A percentile compares a stretch with the other conserved stretches of the same genome.
These are phyloP conservation scores for Nakazawaea anatomiae DNA, from an alignment of 805 yeast species.

Conservation along the genomic window DNA sequence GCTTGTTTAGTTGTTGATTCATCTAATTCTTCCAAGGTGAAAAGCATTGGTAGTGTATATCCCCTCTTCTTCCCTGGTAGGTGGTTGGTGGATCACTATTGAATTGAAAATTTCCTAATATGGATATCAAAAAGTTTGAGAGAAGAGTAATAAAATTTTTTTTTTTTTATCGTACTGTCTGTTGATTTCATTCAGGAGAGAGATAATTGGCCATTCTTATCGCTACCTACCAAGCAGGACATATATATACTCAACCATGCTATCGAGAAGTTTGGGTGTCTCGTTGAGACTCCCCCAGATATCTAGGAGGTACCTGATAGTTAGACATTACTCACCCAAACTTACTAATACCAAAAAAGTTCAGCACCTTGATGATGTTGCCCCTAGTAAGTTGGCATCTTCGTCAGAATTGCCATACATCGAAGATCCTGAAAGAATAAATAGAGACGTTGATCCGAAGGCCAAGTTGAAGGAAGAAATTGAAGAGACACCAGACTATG, in stretches of 20 bases:
- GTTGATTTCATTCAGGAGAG: slow-evolving; percentile 3
- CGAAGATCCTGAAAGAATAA: slow-evolving; percentile 26
- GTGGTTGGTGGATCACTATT: too few relatives aligned
- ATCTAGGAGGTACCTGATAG: background rate
- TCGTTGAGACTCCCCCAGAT: background rate
- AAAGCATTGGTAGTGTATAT: too few relatives aligned
- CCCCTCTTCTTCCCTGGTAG: too few relatives aligned
- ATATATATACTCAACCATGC: background rate
- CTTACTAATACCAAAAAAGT: slow-evolving; percentile 6
- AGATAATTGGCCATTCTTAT: slow-evolving; percentile 5
- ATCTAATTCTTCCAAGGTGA: background rate
- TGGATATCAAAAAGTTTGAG: background rate
- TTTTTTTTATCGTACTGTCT: background rate
- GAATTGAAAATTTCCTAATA: background rate
- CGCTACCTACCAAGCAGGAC: background rate
- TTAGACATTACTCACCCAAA: background rate
- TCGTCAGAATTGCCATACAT: slow-evolving; percentile 28
- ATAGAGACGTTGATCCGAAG: slow-evolving; percentile 28
- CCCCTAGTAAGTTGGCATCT: slow-evolving; percentile 24
- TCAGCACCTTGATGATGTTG: slow-evolving; percentile 1
- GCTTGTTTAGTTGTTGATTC: too few relatives aligned
- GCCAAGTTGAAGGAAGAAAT: slow-evolving; percentile 20
- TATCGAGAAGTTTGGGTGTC: background rate
- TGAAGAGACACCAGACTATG: slow-evolving; percentile 20
- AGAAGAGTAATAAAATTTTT: background rate